Base-by-base conservation (phyloP, 2,329 filamentous ascomycete species). In the Graphium sp. region DNA sequence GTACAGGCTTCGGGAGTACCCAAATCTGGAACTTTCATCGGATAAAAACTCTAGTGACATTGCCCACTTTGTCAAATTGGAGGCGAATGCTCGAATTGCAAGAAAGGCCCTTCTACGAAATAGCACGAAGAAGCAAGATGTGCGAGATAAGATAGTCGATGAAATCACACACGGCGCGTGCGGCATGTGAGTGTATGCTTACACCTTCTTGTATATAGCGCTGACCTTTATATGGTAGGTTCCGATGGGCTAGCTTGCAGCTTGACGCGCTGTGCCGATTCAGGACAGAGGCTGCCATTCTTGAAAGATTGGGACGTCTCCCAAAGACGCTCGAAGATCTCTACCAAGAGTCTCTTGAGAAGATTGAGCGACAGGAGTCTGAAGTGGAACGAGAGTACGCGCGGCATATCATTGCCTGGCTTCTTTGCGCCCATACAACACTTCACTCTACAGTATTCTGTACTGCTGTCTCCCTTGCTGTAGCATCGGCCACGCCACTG, bases 201-300 rank as follows among this genome's bases (percentile, higher is more conserved):
- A 11, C 7, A 27, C n/a, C 14, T n/a, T 16, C 17, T 12, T 4
- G 12, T 15, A 26, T 10, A 11, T 15, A 18, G 14, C 4, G 7
- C 5, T 26, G 8, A 8, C 12, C 14, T 18, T 16, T 21, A 11
- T 5, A 5, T 13, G 5, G 13, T 22, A 35, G 33, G 33, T 33
- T 35, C 14, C 33, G 28, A 18, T 35, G 26, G 30, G 33, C 26
- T 10, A 19, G 16, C 19, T 22, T 35, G 5, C 24, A 35, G n/a
- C 12, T 35, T 26, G 22, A 33, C 18, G 27, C n/a, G 12, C 30
- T 35, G 7, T 27, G 23, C 4, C n/a, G 19, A 20, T 22, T 14
- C 9, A 15, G 12, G 5, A 30, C 27, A 7, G 33, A 35, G 8
- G 26, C 6, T 9, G 31, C 22, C 9, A 18, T 35, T 10, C 7